Conservation (phyloP, 177 flowering plant genomes). For the Telopea speciosissima region DNA sequence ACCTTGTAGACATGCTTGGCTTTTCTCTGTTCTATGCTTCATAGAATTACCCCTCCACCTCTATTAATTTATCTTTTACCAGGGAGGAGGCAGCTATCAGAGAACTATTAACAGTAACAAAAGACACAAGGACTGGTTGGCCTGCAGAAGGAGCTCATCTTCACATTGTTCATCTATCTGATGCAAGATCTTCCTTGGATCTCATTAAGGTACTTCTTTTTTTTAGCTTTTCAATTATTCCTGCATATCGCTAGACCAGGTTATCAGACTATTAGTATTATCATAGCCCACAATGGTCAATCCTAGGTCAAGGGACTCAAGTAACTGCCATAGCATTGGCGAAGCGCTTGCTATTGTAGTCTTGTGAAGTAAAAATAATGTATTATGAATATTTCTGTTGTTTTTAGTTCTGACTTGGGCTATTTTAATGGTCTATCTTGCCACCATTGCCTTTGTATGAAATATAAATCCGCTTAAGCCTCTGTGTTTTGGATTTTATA, state of each 20-base stretch:
- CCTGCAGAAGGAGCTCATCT: constrained; percentile 89
- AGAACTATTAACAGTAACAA: constrained; percentile 58
- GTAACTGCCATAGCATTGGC: too few species aligned
- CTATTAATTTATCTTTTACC: constrained; percentile 5
- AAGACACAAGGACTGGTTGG: constrained; percentile 67
- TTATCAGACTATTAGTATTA: too few species aligned
- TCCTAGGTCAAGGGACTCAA: too few species aligned
- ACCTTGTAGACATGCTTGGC: too few species aligned
- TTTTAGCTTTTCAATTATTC: too few species aligned
- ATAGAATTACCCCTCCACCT: neutral
- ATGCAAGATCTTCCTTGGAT: constrained; percentile 68
- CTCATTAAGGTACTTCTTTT: constrained; percentile 66
- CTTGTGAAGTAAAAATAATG: too few species aligned
- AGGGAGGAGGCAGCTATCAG: constrained; percentile 96
- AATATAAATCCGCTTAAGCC: neutral
- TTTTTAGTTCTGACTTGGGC: too few species aligned
- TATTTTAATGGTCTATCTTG: neutral
- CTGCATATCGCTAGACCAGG: too few species aligned
- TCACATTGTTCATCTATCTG: constrained; percentile 94
- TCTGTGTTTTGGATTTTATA: neutral
- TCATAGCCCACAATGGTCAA: too few species aligned
- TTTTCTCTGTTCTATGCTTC: neutral
- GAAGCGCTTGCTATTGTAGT: too few species aligned
- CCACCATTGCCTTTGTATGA: neutral
- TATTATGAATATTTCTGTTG: too few species aligned